phyloP scores from a whole-genome alignment of 139 green algal genomes.

The Micractinium sp. region DNA sequence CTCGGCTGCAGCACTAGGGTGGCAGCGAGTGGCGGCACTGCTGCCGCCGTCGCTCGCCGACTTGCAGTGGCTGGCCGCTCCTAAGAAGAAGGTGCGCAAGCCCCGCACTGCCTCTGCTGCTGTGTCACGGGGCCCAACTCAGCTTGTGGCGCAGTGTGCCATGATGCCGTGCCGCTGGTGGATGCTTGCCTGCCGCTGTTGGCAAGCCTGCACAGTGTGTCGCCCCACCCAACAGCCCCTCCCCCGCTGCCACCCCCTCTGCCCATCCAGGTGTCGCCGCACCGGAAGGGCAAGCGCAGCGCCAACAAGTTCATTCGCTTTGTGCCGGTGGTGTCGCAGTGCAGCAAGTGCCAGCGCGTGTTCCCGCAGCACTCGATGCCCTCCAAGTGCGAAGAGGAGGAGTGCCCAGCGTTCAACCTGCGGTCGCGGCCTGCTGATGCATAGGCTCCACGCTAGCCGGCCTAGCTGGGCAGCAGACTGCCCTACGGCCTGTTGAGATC shows the following conservation, averaged over 20 bases:
- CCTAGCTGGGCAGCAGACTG: neutral
- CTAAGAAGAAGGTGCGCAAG: constrained; percentile 44
- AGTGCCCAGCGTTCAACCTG: constrained; percentile 48
- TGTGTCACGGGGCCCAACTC: neutral
- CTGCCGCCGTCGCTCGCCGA: constrained; percentile 19
- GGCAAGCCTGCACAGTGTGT: neutral
- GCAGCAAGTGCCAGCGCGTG: constrained; percentile 48
- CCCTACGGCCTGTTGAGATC: neutral
- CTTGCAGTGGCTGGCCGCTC: constrained; percentile 34
- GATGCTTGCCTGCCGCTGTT: neutral
- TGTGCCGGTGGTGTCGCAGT: constrained; percentile 36
- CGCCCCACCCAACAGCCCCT: too few relatives aligned
- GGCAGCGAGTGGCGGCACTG: constrained; percentile 8
- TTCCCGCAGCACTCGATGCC: constrained; percentile 50
- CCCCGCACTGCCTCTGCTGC: neutral
- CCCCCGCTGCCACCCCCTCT: neutral
- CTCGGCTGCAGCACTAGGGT: neutral
- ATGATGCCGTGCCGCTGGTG: neutral
- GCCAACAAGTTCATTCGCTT: constrained; percentile 51
- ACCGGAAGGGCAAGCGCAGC: constrained; percentile 47
- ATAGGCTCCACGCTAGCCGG: too few relatives aligned
- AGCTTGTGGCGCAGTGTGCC: too few relatives aligned
- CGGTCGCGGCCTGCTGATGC: constrained; percentile 1
- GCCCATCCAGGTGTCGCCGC: constrained; percentile 40
- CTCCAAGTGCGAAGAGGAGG: constrained; percentile 44